Conservation (phyloP, 345 rosid species). For the Salix koriyanagi region DNA sequence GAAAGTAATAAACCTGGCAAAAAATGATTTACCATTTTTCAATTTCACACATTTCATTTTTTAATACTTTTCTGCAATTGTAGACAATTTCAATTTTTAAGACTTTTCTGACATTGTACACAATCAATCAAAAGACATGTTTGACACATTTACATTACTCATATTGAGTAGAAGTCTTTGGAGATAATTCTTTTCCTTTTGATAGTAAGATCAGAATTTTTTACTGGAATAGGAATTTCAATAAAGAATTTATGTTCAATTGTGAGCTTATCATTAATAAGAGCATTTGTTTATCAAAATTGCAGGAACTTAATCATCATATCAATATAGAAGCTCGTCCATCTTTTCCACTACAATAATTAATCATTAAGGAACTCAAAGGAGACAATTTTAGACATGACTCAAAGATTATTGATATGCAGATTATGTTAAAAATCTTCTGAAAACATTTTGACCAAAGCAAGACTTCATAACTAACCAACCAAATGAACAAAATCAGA, state of each 20-base stretch:
- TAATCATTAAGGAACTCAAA: neutral
- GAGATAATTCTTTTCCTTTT: neutral
- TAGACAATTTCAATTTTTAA: too few relatives aligned
- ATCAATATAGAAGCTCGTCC: neutral
- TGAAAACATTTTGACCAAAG: neutral
- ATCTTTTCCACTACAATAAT: neutral
- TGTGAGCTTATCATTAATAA: neutral
- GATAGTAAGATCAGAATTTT: neutral
- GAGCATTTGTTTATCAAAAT: neutral
- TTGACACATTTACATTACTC: neutral
- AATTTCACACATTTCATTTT: too few relatives aligned
- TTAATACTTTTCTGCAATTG: too few relatives aligned
- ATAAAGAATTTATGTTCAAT: neutral
- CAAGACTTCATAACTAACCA: slow-evolving; percentile 2
- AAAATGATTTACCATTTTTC: too few relatives aligned
- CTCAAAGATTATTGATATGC: neutral
- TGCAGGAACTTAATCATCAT: neutral
- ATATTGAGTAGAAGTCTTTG: neutral
- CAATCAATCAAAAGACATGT: too few relatives aligned
- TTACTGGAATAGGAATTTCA: neutral
- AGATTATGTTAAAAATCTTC: neutral
- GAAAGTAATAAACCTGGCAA: neutral
- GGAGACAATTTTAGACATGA: neutral
- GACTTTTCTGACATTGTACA: too few relatives aligned
- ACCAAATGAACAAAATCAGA: neutral